Conservation (phyloP, 345 rosid species). For the Hibiscus trionum region DNA sequence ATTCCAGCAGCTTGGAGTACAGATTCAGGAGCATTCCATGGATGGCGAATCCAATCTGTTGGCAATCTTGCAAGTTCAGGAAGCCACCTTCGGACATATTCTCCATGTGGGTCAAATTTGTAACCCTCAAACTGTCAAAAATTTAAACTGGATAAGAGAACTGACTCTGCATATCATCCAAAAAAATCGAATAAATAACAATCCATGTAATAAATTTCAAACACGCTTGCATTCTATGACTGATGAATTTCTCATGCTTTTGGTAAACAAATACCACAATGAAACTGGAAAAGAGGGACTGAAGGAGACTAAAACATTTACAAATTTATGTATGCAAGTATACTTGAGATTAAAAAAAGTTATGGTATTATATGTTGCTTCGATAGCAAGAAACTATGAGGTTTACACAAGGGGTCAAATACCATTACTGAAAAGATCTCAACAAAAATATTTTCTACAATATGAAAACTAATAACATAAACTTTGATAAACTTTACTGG, state of each 20-base stretch:
- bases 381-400: background rate
- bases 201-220: background rate
- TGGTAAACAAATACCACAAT: background rate
- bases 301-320: background rate
- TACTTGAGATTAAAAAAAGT: background rate
- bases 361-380: background rate
- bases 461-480: background rate
- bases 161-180: background rate
- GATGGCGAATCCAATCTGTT: constrained; percentile 29
- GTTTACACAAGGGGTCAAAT: background rate
- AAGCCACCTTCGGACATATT: constrained; percentile 96
- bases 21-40: constrained; percentile 90
- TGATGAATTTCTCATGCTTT: background rate
- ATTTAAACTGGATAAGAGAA: background rate
- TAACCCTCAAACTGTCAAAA: constrained; percentile 75
- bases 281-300: background rate
- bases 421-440: background rate
- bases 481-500: background rate
- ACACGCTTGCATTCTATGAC: background rate
- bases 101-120: constrained; percentile 84
- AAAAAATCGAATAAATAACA: background rate
- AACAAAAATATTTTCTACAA: background rate
- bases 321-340: background rate
- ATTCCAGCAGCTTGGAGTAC: constrained; percentile 95
- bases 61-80: no score